Percentiles rank a stretch among this genome's conserved stretches.
These are phyloP conservation scores for Malus fusca DNA, from an alignment of 306 rosid genomes.

Conservation along the genomic window DNA sequence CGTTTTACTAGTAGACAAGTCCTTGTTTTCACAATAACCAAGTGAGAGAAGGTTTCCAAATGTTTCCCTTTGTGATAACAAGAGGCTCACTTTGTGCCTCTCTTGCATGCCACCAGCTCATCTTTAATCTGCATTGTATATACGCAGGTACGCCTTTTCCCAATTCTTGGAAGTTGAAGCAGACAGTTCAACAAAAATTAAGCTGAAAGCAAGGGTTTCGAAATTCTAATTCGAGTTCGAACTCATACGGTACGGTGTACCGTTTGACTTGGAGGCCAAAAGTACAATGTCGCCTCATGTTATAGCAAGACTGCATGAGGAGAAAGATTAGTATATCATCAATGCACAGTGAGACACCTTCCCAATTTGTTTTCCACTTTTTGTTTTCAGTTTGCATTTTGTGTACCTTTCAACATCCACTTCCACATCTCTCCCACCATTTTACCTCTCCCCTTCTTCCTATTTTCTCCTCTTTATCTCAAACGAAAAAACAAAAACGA, in stretches of 20 bases:
- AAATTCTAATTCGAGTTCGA: not conserved
- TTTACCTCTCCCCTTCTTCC: too few relatives aligned
- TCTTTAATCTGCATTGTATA: not conserved
- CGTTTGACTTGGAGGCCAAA: not conserved
- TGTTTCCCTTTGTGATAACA: not conserved
- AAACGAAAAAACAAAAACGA: not conserved
- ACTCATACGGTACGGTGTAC: not conserved
- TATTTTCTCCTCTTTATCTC: not conserved
- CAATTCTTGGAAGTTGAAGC: not conserved
- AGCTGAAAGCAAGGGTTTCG: not conserved
- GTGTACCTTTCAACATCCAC: too few relatives aligned
- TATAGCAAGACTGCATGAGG: not conserved
- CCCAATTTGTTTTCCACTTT: too few relatives aligned
- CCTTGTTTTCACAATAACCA: not conserved
- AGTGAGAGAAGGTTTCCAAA: not conserved
- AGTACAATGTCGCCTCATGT: too few relatives aligned
- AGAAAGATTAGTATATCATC: not conserved
- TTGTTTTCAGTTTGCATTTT: too few relatives aligned
- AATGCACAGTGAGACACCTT: not conserved
- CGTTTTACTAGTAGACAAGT: not conserved
- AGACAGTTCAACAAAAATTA: not conserved
- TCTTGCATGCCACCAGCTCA: not conserved
- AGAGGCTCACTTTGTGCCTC: not conserved
- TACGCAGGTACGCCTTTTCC: not conserved
- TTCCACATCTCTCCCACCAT: too few relatives aligned